A percentile compares a stretch with the other conserved stretches of the same genome.
Evolutionary conservation across 179 eudicot species (phyloP).

Genomic region (Patellifolia procumbens): DNA sequence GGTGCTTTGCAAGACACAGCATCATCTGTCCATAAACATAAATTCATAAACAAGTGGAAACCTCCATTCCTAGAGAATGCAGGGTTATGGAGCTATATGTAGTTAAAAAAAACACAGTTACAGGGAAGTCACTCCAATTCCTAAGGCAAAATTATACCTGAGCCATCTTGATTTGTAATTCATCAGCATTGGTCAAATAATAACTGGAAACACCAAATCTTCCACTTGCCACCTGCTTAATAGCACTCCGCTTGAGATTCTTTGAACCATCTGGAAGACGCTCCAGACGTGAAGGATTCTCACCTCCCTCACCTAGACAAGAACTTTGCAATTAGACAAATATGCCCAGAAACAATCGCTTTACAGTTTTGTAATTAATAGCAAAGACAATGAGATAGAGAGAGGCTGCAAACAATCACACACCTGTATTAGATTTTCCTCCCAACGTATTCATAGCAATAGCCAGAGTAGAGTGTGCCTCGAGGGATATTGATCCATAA

Average conservation of each 20-base stretch:
- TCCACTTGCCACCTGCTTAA: constrained; percentile 99
- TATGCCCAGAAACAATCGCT: background rate
- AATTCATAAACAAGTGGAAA: constrained; percentile 66
- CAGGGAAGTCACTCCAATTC: background rate
- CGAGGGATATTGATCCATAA: constrained; percentile 95
- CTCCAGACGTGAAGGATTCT: constrained; percentile 92
- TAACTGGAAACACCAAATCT: constrained; percentile 99
- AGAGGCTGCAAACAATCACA: constrained; percentile 18
- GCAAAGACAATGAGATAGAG: background rate
- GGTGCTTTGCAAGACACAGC: constrained; percentile 66
- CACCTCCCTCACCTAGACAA: constrained; percentile 96
- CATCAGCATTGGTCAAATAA: constrained; percentile 98
- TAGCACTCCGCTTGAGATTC: constrained; percentile 91
- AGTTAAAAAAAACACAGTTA: background rate
- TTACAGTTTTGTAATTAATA: too few relatives aligned
- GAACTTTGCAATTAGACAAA: constrained; percentile 7
- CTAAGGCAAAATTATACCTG: constrained; percentile 59
- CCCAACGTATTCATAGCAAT: constrained; percentile 95
- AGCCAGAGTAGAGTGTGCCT: constrained; percentile 92
- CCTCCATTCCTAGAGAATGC: constrained; percentile 61
- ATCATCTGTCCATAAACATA: constrained; percentile 70
- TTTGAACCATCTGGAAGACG: constrained; percentile 87
- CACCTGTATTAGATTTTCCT: constrained; percentile 97
- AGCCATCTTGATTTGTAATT: constrained; percentile 97
- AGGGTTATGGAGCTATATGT: constrained; percentile 34